Conservation (phyloP, 805 yeast species). For the Isabelozyma rhagii region DNA sequence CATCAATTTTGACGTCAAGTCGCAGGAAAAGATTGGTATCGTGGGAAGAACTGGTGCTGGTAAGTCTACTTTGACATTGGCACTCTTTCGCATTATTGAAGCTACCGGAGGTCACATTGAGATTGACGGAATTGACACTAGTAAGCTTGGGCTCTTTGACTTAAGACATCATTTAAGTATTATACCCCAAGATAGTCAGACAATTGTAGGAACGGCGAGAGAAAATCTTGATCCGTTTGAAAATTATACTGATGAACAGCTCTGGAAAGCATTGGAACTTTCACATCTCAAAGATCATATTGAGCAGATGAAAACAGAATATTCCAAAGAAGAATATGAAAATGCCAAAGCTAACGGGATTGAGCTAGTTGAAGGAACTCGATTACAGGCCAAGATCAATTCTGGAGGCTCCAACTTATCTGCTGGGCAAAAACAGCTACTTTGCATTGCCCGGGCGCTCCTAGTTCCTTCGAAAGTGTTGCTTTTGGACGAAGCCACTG, state of each 20-base stretch:
- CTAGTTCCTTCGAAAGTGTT: conserved; percentile 13
- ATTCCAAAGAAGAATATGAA: conserved; percentile 4
- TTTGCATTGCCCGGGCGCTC: conserved; percentile 22
- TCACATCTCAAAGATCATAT: conserved; percentile 24
- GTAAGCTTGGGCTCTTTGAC: conserved; percentile 21
- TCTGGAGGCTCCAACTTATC: conserved; percentile 26
- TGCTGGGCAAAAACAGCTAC: conserved; percentile 20
- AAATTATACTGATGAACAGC: conserved; percentile 15
- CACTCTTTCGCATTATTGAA: conserved; percentile 26
- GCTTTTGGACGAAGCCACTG: conserved; percentile 26
- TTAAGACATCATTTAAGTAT: conserved; percentile 24
- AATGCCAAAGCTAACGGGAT: conserved; percentile 9
- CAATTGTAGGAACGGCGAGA: conserved; percentile 22
- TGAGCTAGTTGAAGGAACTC: conserved; percentile 2
- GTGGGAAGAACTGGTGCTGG: conserved; percentile 32
- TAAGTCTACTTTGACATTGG: conserved; percentile 24
- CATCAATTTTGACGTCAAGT: conserved; percentile 18
- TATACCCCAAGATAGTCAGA: conserved; percentile 27
- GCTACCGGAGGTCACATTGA: conserved; percentile 21
- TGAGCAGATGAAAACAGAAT: conserved; percentile 18
- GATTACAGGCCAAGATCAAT: conserved; percentile 13
- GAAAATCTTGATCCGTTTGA: conserved; percentile 26
- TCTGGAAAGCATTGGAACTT: conserved; percentile 25
- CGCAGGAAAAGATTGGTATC: conserved; percentile 24
- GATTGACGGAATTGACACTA: conserved; percentile 20